Conservation (phyloP, 306 rosid genomes). For the Gynostemma pentaphyllum region DNA sequence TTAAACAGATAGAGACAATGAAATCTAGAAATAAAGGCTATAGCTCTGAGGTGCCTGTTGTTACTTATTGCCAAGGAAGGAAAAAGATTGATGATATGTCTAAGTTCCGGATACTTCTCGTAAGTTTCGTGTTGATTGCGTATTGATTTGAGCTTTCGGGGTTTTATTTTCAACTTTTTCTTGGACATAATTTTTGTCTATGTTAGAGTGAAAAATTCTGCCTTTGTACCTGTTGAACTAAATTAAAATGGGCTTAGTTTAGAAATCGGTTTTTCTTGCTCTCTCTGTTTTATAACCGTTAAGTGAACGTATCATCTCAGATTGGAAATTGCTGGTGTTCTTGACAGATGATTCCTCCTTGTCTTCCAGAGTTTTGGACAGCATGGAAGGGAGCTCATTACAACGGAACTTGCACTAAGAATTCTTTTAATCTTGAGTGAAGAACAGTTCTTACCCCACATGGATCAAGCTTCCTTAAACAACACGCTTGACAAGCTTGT, state of each 20-base stretch:
- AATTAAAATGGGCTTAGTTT: slow-evolving; percentile 3
- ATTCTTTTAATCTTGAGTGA: slow-evolving; percentile 68
- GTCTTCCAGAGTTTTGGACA: slow-evolving; percentile 99
- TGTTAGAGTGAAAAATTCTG: background rate
- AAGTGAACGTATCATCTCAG: slow-evolving; percentile 62
- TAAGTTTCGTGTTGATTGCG: slow-evolving; percentile 30
- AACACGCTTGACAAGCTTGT: slow-evolving; percentile 61
- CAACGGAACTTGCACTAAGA: slow-evolving; percentile 79
- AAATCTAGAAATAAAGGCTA: slow-evolving; percentile 68
- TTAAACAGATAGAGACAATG: slow-evolving; percentile 53
- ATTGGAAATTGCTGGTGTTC: slow-evolving; percentile 81
- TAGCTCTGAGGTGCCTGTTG: slow-evolving; percentile 52
- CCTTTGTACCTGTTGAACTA: background rate
- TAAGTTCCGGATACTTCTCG: slow-evolving; percentile 80
- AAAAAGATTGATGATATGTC: slow-evolving; percentile 37
- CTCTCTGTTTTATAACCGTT: slow-evolving; percentile 11
- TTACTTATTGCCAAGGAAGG: slow-evolving; percentile 57
- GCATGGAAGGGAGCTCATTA: slow-evolving; percentile 97
- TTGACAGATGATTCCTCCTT: slow-evolving; percentile 99
- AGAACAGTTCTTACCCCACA: slow-evolving; percentile 50
- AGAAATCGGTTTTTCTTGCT: slow-evolving; percentile 1
- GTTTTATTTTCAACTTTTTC: background rate
- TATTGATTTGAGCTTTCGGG: background rate
- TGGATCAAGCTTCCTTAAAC: slow-evolving; percentile 48
- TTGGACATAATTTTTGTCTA: background rate